A percentile compares a stretch with the other conserved stretches of the same genome.
Conservation (phyloP, 1,284 basidiomycete species). For the Vanrija sp. region DNA sequence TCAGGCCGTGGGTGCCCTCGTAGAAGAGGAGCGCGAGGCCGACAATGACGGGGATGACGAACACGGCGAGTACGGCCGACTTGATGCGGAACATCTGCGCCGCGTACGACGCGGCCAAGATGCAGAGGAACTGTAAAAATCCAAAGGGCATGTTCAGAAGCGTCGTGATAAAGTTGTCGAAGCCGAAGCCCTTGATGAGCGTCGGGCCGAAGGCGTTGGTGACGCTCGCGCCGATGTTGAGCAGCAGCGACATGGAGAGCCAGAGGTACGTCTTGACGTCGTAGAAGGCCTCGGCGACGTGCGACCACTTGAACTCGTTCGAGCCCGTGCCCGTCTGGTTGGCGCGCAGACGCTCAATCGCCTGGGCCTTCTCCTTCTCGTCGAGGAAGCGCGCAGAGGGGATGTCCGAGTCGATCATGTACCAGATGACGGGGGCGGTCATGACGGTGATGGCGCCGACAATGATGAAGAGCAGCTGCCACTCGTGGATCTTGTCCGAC, state of each 20-base stretch:
- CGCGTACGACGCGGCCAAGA: slow-evolving; percentile 33
- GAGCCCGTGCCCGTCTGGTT: slow-evolving; percentile 48
- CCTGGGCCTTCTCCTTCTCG: slow-evolving; percentile 44
- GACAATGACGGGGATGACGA: slow-evolving; percentile 39
- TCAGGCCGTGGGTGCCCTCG: slow-evolving; percentile 8
- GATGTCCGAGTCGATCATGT: slow-evolving; percentile 40
- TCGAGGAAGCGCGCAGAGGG: slow-evolving; percentile 45
- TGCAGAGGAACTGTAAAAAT: slow-evolving; percentile 36
- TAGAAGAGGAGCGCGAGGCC: slow-evolving; percentile 41
- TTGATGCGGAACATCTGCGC: slow-evolving; percentile 39
- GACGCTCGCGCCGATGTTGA: slow-evolving; percentile 42
- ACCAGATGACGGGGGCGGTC: slow-evolving; percentile 40
- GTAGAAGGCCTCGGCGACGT: slow-evolving; percentile 43
- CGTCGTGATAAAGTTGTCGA: slow-evolving; percentile 25
- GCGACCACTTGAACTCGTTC: slow-evolving; percentile 45
- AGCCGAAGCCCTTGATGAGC: slow-evolving; percentile 27
- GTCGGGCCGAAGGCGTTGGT: slow-evolving; percentile 34
- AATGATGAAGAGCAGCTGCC: slow-evolving; percentile 49
- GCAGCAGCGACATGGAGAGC: slow-evolving; percentile 38
- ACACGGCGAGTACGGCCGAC: slow-evolving; percentile 30
- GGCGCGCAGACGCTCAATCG: slow-evolving; percentile 47
- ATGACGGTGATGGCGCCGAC: slow-evolving; percentile 43
- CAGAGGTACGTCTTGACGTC: slow-evolving; percentile 47
- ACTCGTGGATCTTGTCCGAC: slow-evolving; percentile 30
- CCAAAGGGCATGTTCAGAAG: slow-evolving; percentile 51